A percentile compares a stretch with the other conserved stretches of the same genome.
phyloP scores from a whole-genome alignment of 2,329 filamentous ascomycete species.

The Fusarium cyanostomum region DNA sequence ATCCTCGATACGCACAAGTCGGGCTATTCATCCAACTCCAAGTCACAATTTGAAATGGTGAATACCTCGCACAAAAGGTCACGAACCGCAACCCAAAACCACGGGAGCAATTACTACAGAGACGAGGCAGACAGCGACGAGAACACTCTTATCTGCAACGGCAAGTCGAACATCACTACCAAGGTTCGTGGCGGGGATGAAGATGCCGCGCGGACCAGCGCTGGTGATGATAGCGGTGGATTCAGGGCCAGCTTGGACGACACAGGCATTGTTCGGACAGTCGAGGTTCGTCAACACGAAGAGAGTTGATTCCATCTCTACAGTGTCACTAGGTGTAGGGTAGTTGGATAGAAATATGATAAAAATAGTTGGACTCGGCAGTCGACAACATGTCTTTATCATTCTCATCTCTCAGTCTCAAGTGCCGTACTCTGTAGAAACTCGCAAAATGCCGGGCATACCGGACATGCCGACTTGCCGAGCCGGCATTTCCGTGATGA shows the following conservation, averaged over 20 bases:
- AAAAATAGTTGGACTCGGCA: too few relatives aligned
- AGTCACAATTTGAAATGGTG: slow-evolving; percentile 30
- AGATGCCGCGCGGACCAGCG: background rate
- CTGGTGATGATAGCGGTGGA: background rate
- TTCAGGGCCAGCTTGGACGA: slow-evolving; percentile 7
- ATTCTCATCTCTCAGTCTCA: too few relatives aligned
- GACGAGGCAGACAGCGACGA: slow-evolving; percentile 18
- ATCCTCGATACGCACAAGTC: slow-evolving; percentile 26
- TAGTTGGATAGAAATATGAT: too few relatives aligned
- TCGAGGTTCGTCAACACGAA: slow-evolving; percentile 21
- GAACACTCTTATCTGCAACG: slow-evolving; percentile 17
- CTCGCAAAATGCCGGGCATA: too few relatives aligned
- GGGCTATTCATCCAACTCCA: slow-evolving; percentile 22
- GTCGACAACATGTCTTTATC: too few relatives aligned
- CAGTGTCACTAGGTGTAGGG: too few relatives aligned
- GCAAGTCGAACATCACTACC: slow-evolving; percentile 15
- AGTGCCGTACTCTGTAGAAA: too few relatives aligned
- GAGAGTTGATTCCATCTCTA: background rate
- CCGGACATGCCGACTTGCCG: too few relatives aligned
- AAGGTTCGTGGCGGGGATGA: slow-evolving; percentile 5
- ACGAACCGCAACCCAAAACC: background rate
- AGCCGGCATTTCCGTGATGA: too few relatives aligned
- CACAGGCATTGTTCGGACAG: slow-evolving; percentile 19
- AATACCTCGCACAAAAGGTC: slow-evolving; percentile 11
- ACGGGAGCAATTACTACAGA: slow-evolving; percentile 2